These are phyloP conservation scores for Penicillium sp. DNA, from an alignment of 2,329 filamentous ascomycete genomes.

Conservation along the genomic window DNA sequence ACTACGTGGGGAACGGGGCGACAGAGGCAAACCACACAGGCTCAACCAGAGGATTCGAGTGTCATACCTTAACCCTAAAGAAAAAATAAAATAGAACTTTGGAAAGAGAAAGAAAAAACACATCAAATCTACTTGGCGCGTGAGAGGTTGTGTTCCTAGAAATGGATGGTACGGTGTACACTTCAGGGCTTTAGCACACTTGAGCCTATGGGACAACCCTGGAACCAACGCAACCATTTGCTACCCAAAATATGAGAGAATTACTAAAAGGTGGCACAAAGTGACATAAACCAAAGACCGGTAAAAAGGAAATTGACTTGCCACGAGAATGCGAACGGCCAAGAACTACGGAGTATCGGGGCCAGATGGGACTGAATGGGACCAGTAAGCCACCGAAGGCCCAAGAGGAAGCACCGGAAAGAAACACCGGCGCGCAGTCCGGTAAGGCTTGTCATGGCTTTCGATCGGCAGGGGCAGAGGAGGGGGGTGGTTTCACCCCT, in stretches of 20 bases:
- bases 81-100: no score
- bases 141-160: not conserved
- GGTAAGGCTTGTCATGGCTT: conserved; percentile 13
- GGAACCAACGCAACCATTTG: not conserved
- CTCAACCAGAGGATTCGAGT: not conserved
- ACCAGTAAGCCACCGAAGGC: not conserved
- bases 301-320: not conserved
- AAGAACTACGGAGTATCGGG: not conserved
- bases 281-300: not conserved
- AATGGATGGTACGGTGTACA: not conserved
- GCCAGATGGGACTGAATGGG: not conserved
- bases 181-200: not conserved
- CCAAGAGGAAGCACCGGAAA: not conserved
- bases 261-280: not conserved
- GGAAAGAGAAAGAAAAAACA: not conserved
- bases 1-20: not conserved
- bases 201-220: conserved; percentile 1
- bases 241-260: not conserved
- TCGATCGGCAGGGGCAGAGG: conserved; percentile 10
- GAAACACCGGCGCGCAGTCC: conserved; percentile 14
- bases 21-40: not conserved
- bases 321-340: not conserved
- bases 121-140: not conserved
- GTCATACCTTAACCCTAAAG: not conserved
- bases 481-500: conserved; percentile 6